phyloP scores from a whole-genome alignment of 257 asterid genomes.

The Solanum medicagineum region DNA sequence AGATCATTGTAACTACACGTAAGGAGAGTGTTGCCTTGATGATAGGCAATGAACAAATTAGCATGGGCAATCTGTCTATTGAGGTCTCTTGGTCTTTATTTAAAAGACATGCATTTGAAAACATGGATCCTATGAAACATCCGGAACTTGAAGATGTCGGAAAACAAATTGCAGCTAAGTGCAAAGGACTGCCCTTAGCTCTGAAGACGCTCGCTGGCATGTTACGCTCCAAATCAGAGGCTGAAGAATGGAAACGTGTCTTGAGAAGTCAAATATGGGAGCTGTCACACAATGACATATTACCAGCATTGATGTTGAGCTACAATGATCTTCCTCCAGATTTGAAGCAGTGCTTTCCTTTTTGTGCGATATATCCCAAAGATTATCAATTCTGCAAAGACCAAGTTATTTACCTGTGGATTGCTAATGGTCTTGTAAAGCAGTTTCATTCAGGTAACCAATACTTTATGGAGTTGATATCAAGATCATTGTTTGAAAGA shows the following conservation, averaged over 20 bases:
- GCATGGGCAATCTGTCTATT: not conserved
- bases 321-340: not conserved
- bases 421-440: too few relatives aligned
- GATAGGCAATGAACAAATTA: not conserved
- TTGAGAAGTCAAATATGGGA: not conserved
- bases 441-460: too few relatives aligned
- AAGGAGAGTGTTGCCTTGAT: too few relatives aligned
- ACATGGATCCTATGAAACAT: not conserved
- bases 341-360: not conserved
- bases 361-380: slow-evolving; percentile 3
- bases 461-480: not conserved
- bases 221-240: not conserved
- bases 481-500: not conserved
- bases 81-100: not conserved
- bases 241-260: not conserved
- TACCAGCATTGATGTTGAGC: not conserved
- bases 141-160: not conserved
- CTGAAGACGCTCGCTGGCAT: not conserved
- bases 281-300: not conserved
- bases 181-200: slow-evolving; percentile 4
- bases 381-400: not conserved
- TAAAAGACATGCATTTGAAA: not conserved
- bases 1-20: too few relatives aligned
- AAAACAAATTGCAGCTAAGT: not conserved
- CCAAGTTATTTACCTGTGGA: not conserved